Evolutionary conservation across 1,139 yeast genomes (phyloP), one percentile per base, ranked within the genome.

Genomic region (Sugiyamaella japonica): DNA sequence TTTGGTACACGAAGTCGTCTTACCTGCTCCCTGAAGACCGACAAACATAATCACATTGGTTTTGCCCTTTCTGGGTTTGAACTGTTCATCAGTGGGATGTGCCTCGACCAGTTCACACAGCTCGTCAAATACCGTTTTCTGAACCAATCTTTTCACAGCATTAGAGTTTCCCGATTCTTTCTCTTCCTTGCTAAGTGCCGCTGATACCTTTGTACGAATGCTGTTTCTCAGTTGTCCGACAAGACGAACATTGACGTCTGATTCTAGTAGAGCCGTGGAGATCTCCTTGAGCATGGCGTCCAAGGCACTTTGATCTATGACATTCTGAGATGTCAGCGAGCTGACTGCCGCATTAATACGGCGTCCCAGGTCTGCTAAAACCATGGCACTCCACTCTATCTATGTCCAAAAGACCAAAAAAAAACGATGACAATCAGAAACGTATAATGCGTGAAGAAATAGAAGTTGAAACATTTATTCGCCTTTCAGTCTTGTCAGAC

Each of bases 1-100:
- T 70, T 93, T 93, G 0, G 99, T 93, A 82, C 98, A 91, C 1
- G 97, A 85, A 0, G 99, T 93, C 28, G 99, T 93, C 71, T 93
- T 93, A 80, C 99, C 99, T 8, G 98, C 95, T 76, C 99, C 99
- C 70, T 95, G 99, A 59, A 93, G 78, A 67, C 99, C 99, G 55
- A 93, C 99, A 79, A 93, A 88, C 99, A 93, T 93, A 61, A 93
- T 86, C 28, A 91, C 88, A 63, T 81, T 83, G 7, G 82, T 68
- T 63, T 79, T 78, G 59, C 84, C 84, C 75, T 91, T 91, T 74
- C 86, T 86, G 40, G 98, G 98, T 71, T 87, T 87, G 66, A 85
- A 95, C 5, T 91, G 86, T 49, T 69, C 70, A 8, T 56, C 48
- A 48, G 70, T 69, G n/a, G 59, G 49, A 32, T 67, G 65, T 46